Evolutionary conservation across 1,284 basidiomycete species (phyloP), one percentile per base, ranked within the genome.

Genomic region (Ustilago sp.): DNA sequence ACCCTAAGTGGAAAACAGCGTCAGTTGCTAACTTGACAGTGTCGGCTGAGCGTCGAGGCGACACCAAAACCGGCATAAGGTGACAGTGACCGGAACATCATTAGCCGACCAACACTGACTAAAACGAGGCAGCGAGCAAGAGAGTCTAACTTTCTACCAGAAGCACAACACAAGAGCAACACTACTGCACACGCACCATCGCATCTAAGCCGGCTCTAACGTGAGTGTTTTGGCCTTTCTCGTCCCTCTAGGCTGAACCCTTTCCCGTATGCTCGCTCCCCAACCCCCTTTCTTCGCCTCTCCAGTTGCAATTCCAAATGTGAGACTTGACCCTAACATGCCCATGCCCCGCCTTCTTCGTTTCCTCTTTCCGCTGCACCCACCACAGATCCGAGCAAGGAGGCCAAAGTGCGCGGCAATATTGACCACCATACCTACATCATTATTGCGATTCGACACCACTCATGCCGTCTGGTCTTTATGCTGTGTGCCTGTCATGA

Each of bases 201-300:
- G 39, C 50, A 60, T 60, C 48, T 60, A 52, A 52, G 59, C 50
- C 50, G 59, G 50, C 19, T n/a, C 28, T 50, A 32, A 50, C 0
- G 48, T 39, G 32, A 28, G 53, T 23, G 3, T 13, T 41, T 17
- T 39, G n/a, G 11, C 34, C 19, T 13, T 23, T 36, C 34, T 38
- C 35, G 9, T 19, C 36, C 28, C 28, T 55, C 19, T 19, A 19
- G n/a, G 43, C 43, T 19, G 31, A 13, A 50, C 48, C 23, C 28
- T 50, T 50, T 50, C 31, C 19, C 17, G 8, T 45, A 19, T 45
- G 17, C 23, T 28, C 23, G 38, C 38, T 39, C 15, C 2, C 38
- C 19, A 19, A 19, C 19, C 41, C 7, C n/a, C 41, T 45, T 45
- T 45, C 15, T 32, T 19, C 43, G 3, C 48, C 48, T 13, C 19